A percentile compares a stretch with the other conserved stretches of the same genome.
Conservation (phyloP, 2,329 filamentous ascomycete genomes). For the Pyrenochaeta sp. region DNA sequence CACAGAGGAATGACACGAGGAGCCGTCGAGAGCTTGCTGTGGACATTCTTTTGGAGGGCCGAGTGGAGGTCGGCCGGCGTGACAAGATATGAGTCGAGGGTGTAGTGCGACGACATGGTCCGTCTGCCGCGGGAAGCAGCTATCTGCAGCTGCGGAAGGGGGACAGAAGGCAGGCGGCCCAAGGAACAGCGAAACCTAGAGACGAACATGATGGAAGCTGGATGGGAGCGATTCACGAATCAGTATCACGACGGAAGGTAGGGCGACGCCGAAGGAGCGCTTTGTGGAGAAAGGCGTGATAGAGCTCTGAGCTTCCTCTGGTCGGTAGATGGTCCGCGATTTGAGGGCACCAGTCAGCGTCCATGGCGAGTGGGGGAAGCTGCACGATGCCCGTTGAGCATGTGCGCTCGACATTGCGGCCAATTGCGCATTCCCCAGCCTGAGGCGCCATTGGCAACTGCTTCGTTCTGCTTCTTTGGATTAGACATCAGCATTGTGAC, state of each 20-base stretch:
- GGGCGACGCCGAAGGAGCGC: conserved; percentile 7
- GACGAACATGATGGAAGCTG: conserved; percentile 40
- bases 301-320: conserved; percentile 10
- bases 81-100: conserved; percentile 83
- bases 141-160: conserved; percentile 18
- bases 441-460: too few relatives aligned
- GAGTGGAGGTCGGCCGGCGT: conserved; percentile 81
- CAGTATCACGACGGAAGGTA: conserved; percentile 1
- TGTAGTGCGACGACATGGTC: conserved; percentile 39
- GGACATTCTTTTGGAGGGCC: conserved; percentile 82
- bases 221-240: conserved; percentile 9
- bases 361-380: conserved; percentile 1
- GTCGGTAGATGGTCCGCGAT: conserved; percentile 6
- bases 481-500: not conserved
- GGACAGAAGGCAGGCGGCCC: conserved; percentile 25
- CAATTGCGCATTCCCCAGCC: too few relatives aligned
- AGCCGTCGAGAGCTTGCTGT: conserved; percentile 79
- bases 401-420: not conserved
- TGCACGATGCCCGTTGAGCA: not conserved
- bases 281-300: conserved; percentile 3
- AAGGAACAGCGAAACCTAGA: conserved; percentile 34
- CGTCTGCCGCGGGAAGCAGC: conserved; percentile 17
- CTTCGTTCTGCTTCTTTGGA: conserved; percentile 3
- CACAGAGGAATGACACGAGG: conserved; percentile 88
- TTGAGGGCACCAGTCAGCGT: conserved; percentile 30